These are phyloP conservation scores for Penicillium lagena DNA, from an alignment of 495 filamentous ascomycete species.

Conservation along the genomic window DNA sequence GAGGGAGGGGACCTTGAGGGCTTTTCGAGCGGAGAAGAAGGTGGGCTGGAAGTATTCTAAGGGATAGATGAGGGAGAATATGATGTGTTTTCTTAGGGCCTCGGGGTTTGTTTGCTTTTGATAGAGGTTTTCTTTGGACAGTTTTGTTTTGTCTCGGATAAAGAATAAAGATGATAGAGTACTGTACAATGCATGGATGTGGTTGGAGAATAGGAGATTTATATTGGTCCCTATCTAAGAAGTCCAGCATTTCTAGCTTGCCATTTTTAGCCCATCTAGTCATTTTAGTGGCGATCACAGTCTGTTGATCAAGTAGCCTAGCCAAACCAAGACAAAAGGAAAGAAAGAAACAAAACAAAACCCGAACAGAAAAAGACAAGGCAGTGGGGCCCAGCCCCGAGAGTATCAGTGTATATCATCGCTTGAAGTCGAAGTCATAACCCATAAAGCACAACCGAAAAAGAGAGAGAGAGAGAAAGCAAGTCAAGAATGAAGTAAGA, in stretches of 20 bases:
- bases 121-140: not conserved
- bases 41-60: conserved; percentile 37
- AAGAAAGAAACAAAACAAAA: conserved; percentile 3
- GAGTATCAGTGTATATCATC: no score
- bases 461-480: conserved; percentile 1
- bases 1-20: conserved; percentile 54
- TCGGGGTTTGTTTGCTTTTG: not conserved
- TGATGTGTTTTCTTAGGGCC: not conserved
- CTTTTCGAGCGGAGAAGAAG: conserved; percentile 73
- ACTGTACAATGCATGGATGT: no score
- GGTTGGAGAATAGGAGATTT: no score
- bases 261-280: not conserved
- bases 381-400: no score
- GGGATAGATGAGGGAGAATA: conserved; percentile 11
- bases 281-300: conserved; percentile 1
- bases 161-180: no score
- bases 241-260: no score
- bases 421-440: no score
- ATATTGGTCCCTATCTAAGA: no score
- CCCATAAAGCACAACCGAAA: not conserved
- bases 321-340: not conserved
- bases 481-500: not conserved
- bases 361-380: not conserved
- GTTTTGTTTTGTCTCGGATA: not conserved
- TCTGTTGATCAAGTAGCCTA: not conserved